Base-by-base conservation (phyloP, 139 green algal genomes). In the Marvania coccoides region DNA sequence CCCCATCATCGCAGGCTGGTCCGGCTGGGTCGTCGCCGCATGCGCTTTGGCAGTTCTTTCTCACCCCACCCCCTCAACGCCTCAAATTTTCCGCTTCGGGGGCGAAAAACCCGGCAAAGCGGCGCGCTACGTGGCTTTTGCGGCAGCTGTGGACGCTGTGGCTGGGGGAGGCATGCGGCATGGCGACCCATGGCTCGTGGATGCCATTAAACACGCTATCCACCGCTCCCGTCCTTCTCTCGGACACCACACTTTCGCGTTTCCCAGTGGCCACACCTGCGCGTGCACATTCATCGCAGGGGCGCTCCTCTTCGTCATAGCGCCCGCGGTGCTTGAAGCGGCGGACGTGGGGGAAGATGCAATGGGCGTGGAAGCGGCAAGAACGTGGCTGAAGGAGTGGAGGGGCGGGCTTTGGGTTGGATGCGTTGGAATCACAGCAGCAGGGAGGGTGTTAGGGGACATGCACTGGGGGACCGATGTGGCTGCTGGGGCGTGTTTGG, bases 241-340 rank as follows among this genome's bases (percentile, higher is more conserved):
- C 12, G 34, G 61, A 23, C 45, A 67, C 3, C 48, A 67, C 55
- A 77, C 72, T 7, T 79, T 56, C 37, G n/a, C 65, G 8, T 80
- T 80, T 47, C 73, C 73, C 15, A 77, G 64, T 35, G 73, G 73
- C 13, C 73, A 80, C 60, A 80, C 73, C 30, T 77, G 66, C 15
- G 69, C 73, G 3, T 65, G 59, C 30, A 47, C 53, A 5, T 79
- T 79, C 48, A 57, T 78, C 1, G 38, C 30, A 13, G 71, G 71
- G 29, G 46, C 40, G 10, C 42, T 65, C 3, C 55, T 78, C 9
- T 69, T 68, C n/a, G 1, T 56, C n/a, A 13, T 71, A 2, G 30
- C 53, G 29, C 47, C 64, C 19, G 5, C 28, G 23, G 5, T 47
- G 58, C 26, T 31, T 45, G 58, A 29, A 54, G n/a, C 58, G 31